These are phyloP conservation scores for Fusarium secorum DNA, from an alignment of 2,329 filamentous ascomycete genomes.

Conservation along the genomic window DNA sequence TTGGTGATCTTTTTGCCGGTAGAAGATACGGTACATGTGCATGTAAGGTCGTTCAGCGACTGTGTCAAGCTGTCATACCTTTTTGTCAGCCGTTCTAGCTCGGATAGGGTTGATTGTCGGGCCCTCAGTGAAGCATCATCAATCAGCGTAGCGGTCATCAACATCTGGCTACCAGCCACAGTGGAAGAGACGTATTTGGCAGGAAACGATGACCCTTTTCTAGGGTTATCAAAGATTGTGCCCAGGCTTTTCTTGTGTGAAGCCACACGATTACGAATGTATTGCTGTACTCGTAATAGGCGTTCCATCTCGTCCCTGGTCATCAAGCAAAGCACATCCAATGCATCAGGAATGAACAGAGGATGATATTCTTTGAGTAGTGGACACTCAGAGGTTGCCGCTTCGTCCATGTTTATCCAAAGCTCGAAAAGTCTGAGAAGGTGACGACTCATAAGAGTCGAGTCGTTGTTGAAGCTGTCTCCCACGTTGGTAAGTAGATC, in stretches of 20 bases:
- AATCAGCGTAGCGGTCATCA: background rate
- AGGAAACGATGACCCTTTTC: constrained; percentile 18
- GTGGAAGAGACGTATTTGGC: background rate
- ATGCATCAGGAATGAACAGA: constrained; percentile 55
- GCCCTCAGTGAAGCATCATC: background rate
- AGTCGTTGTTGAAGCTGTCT: constrained; percentile 44
- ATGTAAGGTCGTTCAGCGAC: constrained; percentile 3
- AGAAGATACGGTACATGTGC: constrained; percentile 15
- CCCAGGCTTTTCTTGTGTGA: constrained; percentile 16
- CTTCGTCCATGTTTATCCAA: constrained; percentile 65
- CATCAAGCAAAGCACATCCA: constrained; percentile 65
- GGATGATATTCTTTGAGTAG: constrained; percentile 62
- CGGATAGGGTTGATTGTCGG: background rate
- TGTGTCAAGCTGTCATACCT: constrained; percentile 30
- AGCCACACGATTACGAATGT: constrained; percentile 29
- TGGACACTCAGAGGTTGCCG: constrained; percentile 52
- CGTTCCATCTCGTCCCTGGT: constrained; percentile 57
- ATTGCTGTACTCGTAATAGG: constrained; percentile 47
- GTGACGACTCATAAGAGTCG: constrained; percentile 39
- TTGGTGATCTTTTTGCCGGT: background rate
- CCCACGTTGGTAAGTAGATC: background rate
- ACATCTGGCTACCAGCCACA: background rate
- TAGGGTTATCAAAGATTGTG: constrained; percentile 59
- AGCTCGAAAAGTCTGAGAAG: constrained; percentile 64
- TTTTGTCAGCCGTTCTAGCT: background rate